Base-by-base conservation (phyloP, 495 filamentous ascomycete species). In the Xylaria bambusicola region DNA sequence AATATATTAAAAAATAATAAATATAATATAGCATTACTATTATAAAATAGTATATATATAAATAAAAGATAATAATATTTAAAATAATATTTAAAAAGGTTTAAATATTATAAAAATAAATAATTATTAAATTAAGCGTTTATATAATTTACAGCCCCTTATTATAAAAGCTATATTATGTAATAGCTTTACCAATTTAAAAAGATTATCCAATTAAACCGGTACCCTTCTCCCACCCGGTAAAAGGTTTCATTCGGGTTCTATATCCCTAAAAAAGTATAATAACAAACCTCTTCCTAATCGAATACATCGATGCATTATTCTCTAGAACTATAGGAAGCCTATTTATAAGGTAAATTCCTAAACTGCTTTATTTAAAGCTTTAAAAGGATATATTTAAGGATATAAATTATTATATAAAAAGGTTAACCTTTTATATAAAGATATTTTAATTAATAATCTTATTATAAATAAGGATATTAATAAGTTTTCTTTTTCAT, bases 301-400 rank as follows among this genome's bases (percentile, higher is more conserved):
- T 72, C 67, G 71, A 35, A 65, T 78, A 27, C 71, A 76, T 64
- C 72, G 75, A 20, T 73, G 75, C 47, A 64, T 80, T 38, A 65
- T 80, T 44, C 20, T 76, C 36, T 58, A 69, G 27, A 73, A 80
- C 38, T 52, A 52, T 20, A 71, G 73, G 27, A 66, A 69, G 52
- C 59, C 72, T 17, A 72, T 80, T 9, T 77, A 75, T 56, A 65
- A 70, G 50, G 77, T 75, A 51, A 77, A 71, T 64, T 76, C 73
- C 42, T 63, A 38, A 9, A n/a, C 40, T 9, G 66, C 68, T 13
- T 52, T 80, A 45, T 70, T 79, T 49, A 52, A 52, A 46, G 76
- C 70, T 15, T 36, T 78, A 31, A 69, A 74, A 47, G 62, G 62
- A 27, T 78, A 68, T 41, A 73, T 77, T 60, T 12, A 51, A 68